Evolutionary conservation across 2,329 filamentous ascomycete genomes (phyloP).

Genomic region (Colletotrichum tamarilloi): DNA sequence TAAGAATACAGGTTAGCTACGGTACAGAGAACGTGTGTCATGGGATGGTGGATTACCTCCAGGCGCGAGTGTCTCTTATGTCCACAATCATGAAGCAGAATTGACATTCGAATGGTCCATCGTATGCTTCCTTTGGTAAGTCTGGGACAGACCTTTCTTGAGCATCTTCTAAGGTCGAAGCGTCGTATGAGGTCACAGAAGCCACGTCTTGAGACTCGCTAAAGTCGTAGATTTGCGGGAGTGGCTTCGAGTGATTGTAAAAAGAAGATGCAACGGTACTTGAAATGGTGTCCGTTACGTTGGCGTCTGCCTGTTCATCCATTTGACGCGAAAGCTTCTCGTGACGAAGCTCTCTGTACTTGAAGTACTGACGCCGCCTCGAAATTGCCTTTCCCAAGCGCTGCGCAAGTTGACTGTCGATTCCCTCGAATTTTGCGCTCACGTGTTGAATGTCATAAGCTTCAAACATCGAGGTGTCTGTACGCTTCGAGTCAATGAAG

Average conservation of each 20-base stretch:
- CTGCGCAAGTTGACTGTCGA: conserved; percentile 32
- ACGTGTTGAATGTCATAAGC: conserved; percentile 38
- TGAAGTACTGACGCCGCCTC: too few relatives aligned
- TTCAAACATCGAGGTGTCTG: background rate
- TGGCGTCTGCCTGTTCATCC: background rate
- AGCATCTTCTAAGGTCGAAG: too few relatives aligned
- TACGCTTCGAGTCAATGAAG: rapidly evolving
- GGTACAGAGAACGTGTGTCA: rapidly evolving
- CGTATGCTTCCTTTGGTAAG: background rate
- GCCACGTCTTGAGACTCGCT: too few relatives aligned
- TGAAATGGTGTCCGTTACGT: background rate
- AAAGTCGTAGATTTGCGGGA: too few relatives aligned
- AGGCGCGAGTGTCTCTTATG: conserved; percentile 31
- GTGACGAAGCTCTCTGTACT: rapidly evolving
- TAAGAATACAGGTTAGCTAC: background rate
- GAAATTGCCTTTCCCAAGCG: background rate
- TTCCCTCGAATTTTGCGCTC: conserved; percentile 42
- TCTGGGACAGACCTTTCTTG: too few relatives aligned
- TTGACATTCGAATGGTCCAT: background rate
- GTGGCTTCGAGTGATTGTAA: too few relatives aligned
- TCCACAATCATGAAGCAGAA: background rate
- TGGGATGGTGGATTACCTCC: conserved; percentile 40
- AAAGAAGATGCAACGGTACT: background rate
- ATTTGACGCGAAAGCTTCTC: background rate
- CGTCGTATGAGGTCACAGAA: background rate